Conservation (phyloP, 2,329 filamentous ascomycete species). For the Botrytis porri region DNA sequence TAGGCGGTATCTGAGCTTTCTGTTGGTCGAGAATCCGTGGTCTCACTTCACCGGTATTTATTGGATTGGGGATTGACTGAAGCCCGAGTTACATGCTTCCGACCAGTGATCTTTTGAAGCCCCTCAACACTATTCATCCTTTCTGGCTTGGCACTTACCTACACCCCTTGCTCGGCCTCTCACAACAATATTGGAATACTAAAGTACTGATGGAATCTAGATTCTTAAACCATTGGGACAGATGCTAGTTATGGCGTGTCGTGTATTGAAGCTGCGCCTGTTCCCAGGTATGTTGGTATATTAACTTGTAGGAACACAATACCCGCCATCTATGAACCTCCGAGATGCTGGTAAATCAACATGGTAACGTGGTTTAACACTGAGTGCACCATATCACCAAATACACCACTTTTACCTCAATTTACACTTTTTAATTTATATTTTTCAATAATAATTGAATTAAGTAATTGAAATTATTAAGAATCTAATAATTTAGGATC, state of each 20-base stretch:
- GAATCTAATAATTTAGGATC: too few species aligned
- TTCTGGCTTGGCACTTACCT: background rate
- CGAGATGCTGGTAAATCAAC: background rate
- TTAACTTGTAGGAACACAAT: background rate
- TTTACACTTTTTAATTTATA: too few species aligned
- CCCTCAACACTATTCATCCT: background rate
- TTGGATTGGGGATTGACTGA: background rate
- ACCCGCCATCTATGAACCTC: background rate
- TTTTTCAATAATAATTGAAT: too few species aligned
- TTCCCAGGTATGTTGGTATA: background rate
- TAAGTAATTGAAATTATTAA: too few species aligned
- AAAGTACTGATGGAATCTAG: background rate
- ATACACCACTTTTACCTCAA: too few species aligned
- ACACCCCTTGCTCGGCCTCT: background rate
- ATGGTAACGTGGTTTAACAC: too few species aligned
- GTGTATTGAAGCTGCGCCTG: background rate
- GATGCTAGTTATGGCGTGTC: background rate
- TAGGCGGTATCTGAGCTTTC: background rate
- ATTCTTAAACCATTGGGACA: background rate
- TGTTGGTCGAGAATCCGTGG: background rate
- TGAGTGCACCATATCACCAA: too few species aligned
- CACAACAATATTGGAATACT: background rate
- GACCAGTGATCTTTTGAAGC: background rate
- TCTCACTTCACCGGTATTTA: background rate
- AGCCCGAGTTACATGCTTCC: background rate